Evolutionary conservation across 1,139 yeast genomes (phyloP), one percentile per base, ranked within the genome.

Genomic region (Diutina catenulata): DNA sequence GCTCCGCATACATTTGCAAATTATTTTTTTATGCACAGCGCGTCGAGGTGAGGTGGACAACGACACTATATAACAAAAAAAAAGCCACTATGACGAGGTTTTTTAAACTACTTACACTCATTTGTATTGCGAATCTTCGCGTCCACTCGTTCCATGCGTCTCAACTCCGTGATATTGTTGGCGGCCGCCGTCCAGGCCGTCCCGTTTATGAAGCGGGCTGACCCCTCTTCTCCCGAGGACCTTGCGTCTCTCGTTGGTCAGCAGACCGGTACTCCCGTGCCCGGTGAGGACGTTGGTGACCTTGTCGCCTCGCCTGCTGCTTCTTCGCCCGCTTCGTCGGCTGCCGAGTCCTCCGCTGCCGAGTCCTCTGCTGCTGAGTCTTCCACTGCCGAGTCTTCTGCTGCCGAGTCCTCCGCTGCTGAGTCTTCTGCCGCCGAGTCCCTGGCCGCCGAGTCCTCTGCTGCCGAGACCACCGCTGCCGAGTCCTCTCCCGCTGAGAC

Each of bases 101-200:
- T n/a, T n/a, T n/a, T n/a, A n/a, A n/a, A n/a, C n/a, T n/a, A n/a
- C n/a, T n/a, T n/a, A n/a, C n/a, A n/a, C n/a, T n/a, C n/a, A n/a
- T n/a, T n/a, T n/a, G n/a, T n/a, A n/a, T n/a, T n/a, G n/a, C n/a
- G n/a, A n/a, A n/a, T 10, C n/a, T 31, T 31, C 35, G 35, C 35
- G 35, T 31, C 35, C 35, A 14, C 14, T 31, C 35, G 9, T 31
- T 31, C 22, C 9, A 31, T 31, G 35, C 35, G 35, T 31, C 13
- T 31, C 15, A 25, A 31, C 22, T 26, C 20, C 15, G 20, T 31
- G 18, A 13, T 31, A 21, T 9, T 31, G n/a, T 31, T 31, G 35
- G 35, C 35, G 16, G 35, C 25, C 15, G 35, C 35, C 13, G 35
- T 31, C 4, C 15, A 24, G 15, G 35, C 35, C 35, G 6, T 31